Conservation (phyloP, 768 basidiomycete genomes). For the Hydnum rufescens region DNA sequence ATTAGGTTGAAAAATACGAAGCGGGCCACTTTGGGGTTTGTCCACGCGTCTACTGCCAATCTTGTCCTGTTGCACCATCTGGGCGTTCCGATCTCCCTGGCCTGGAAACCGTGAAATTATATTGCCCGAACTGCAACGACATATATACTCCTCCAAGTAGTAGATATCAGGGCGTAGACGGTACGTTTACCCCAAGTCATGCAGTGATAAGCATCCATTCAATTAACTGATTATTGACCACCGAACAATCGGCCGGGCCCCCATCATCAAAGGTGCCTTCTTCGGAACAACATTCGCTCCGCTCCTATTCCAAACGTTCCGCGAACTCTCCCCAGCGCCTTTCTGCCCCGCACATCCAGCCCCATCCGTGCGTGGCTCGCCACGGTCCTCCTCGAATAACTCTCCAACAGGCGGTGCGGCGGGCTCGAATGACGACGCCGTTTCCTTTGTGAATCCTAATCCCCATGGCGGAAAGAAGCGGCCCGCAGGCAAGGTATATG, state of each 20-base stretch:
- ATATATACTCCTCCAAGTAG: conserved; percentile 91
- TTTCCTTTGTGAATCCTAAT: conserved; percentile 66
- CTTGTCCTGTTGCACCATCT: conserved; percentile 79
- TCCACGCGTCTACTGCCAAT: conserved; percentile 85
- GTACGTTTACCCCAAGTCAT: conserved; percentile 25
- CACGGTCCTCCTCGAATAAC: conserved; percentile 15
- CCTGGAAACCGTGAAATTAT: conserved; percentile 91
- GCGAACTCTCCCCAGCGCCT: conserved; percentile 82
- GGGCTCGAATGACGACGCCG: conserved; percentile 2
- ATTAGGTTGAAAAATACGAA: conserved; percentile 84
- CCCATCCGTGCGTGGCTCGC: conserved; percentile 10
- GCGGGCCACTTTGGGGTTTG: conserved; percentile 77
- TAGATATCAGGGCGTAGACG: conserved; percentile 89
- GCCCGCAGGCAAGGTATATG: conserved; percentile 70
- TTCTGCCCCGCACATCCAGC: conserved; percentile 46
- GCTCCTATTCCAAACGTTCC: conserved; percentile 94
- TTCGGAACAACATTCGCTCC: conserved; percentile 99
- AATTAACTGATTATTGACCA: background rate
- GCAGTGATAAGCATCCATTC: background rate
- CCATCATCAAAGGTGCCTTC: conserved; percentile 55
- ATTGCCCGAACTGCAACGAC: conserved; percentile 95
- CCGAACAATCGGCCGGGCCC: background rate
- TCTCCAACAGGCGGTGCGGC: background rate
- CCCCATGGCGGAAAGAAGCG: conserved; percentile 76
- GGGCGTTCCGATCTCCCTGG: conserved; percentile 92